Percentiles rank a stretch among this genome's conserved stretches.
phyloP scores from a whole-genome alignment of 208 protist genomes.

The Trypanosomatidae sp. region DNA sequence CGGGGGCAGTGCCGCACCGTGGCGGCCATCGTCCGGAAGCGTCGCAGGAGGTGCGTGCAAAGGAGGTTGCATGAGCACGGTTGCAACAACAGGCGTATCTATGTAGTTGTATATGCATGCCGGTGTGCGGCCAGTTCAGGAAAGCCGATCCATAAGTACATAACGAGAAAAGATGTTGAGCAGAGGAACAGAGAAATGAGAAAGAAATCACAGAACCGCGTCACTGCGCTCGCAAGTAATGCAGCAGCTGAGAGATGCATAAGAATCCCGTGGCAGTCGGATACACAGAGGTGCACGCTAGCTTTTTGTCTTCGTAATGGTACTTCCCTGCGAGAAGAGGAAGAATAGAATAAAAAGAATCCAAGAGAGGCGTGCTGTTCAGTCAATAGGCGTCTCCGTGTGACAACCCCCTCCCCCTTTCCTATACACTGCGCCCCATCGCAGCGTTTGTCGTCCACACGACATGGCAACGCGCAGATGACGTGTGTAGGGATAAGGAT shows the following conservation, averaged over 20 bases:
- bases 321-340: background rate
- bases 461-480: background rate
- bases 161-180: background rate
- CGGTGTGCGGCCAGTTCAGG: background rate
- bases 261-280: background rate
- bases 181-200: background rate
- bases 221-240: background rate
- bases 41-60: background rate
- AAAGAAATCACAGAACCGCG: background rate
- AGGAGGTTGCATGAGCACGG: background rate
- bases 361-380: background rate
- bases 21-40: background rate
- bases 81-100: background rate
- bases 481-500: background rate
- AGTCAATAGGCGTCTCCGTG: background rate
- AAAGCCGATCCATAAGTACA: constrained; percentile 3
- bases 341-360: constrained; percentile 1
- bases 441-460: background rate
- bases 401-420: background rate
- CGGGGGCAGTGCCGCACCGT: background rate
- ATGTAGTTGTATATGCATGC: too few relatives aligned
- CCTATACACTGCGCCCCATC: background rate
- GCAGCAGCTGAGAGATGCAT: background rate
- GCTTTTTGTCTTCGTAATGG: background rate
- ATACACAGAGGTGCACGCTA: background rate